A percentile compares a stretch with the other conserved stretches of the same genome.
Evolutionary conservation across 176 grass and related monocot species (phyloP).

Genomic region (Stipa capillata): DNA sequence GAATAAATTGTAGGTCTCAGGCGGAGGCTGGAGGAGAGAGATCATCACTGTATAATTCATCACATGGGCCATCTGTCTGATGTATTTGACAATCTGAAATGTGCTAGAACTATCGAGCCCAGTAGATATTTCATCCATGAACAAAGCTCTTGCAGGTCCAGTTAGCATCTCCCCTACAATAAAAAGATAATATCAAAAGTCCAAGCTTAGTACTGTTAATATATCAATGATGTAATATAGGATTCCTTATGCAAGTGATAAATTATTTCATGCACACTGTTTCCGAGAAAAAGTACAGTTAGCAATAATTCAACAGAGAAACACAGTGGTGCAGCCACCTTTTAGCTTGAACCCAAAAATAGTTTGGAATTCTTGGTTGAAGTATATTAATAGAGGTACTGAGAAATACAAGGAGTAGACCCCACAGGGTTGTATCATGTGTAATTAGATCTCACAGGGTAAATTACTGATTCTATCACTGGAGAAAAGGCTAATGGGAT

Average conservation of each 20-base stretch:
- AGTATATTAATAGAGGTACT: neutral
- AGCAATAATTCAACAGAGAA: neutral
- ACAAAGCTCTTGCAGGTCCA: constrained; percentile 44
- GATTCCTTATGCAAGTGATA: neutral
- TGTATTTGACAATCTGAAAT: constrained; percentile 46
- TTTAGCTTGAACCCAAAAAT: neutral
- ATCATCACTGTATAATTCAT: constrained; percentile 43
- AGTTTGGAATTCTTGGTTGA: neutral
- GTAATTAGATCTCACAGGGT: neutral
- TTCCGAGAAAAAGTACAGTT: neutral
- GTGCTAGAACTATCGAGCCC: constrained; percentile 66
- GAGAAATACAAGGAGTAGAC: neutral
- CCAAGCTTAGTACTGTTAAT: neutral
- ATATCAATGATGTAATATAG: neutral
- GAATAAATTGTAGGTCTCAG: constrained; percentile 56
- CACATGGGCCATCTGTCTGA: constrained; percentile 33
- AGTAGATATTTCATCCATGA: constrained; percentile 73
- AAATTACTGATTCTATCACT: neutral
- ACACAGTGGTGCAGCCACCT: neutral
- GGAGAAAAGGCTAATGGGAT: neutral
- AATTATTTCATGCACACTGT: neutral
- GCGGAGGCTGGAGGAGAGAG: constrained; percentile 51
- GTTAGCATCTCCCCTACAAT: constrained; percentile 51
- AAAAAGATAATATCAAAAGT: neutral
- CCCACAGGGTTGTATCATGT: neutral